phyloP scores from a whole-genome alignment of 2,329 filamentous ascomycete genomes.

The Chrysosphaeria jannelii region DNA sequence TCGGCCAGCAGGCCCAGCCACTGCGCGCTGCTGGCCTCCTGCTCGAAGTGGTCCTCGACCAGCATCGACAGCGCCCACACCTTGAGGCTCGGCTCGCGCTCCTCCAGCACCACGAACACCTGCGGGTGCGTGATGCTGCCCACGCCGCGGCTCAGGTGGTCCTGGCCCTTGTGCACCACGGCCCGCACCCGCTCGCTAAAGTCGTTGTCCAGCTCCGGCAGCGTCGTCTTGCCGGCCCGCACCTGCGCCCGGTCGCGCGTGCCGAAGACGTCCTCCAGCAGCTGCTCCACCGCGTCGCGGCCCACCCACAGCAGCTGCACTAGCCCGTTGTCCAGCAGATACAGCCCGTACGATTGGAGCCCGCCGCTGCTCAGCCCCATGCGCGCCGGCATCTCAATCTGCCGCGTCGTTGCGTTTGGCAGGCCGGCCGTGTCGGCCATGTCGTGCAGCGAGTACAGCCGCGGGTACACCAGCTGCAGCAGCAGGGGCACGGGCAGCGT shows the following conservation, averaged over 20 bases:
- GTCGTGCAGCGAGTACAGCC: conserved; percentile 67
- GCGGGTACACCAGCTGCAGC: conserved; percentile 76
- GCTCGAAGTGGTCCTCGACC: conserved; percentile 82
- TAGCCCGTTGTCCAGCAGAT: conserved; percentile 89
- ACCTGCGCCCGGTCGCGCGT: conserved; percentile 55
- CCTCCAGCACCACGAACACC: conserved; percentile 77
- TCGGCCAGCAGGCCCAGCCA: conserved; percentile 80
- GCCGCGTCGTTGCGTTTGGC: conserved; percentile 58
- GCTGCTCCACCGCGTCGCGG: conserved; percentile 67
- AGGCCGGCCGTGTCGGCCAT: conserved; percentile 86
- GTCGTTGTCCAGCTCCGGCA: conserved; percentile 77
- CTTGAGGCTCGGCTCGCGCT: conserved; percentile 82
- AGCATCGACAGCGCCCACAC: conserved; percentile 91
- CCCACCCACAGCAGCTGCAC: conserved; percentile 96
- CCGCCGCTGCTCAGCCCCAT: conserved; percentile 70
- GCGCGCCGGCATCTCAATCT: conserved; percentile 62
- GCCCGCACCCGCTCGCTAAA: conserved; percentile 85
- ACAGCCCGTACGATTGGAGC: conserved; percentile 68
- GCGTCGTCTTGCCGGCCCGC: conserved; percentile 64
- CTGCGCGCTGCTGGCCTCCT: conserved; percentile 73
- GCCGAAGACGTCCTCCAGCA: conserved; percentile 74
- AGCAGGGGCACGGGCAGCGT: conserved; percentile 71
- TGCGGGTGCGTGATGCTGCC: conserved; percentile 84
- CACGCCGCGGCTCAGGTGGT: conserved; percentile 61
- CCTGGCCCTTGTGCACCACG: conserved; percentile 73